Conservation (phyloP, 768 basidiomycete genomes). For the Tricholoma furcatifolium region DNA sequence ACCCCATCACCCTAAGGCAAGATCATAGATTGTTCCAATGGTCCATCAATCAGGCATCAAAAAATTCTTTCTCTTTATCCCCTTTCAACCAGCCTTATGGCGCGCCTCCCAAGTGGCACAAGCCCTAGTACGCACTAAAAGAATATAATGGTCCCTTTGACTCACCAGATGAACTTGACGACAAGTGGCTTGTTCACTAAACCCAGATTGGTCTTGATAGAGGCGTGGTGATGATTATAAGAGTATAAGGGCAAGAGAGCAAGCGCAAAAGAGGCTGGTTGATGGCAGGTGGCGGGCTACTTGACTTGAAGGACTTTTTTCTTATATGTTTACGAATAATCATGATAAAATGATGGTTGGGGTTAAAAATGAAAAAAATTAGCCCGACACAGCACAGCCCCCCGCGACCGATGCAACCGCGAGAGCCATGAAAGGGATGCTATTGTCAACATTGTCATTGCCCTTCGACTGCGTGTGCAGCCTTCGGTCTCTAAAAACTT, state of each 20-base stretch:
- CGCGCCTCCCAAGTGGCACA: neutral
- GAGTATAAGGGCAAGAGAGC: neutral
- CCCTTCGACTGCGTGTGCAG: too few relatives aligned
- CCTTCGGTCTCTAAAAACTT: too few relatives aligned
- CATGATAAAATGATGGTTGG: neutral
- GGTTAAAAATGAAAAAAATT: slow-evolving; percentile 6
- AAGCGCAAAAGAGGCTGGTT: too few relatives aligned
- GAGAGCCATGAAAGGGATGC: too few relatives aligned
- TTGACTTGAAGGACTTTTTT: neutral
- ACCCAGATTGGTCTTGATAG: too few relatives aligned
- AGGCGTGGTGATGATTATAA: too few relatives aligned
- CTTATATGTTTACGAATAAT: neutral
- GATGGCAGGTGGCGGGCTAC: neutral
- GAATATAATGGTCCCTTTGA: slow-evolving; percentile 2
- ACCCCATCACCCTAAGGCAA: neutral
- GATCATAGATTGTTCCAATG: neutral
- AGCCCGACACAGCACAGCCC: slow-evolving; percentile 10
- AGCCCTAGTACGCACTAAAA: neutral
- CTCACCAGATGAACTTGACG: slow-evolving; percentile 3
- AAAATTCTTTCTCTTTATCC: slow-evolving; percentile 3
- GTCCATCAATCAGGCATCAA: slow-evolving; percentile 9
- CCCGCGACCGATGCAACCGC: neutral
- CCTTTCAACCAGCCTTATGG: slow-evolving; percentile 1
- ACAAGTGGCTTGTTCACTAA: too few relatives aligned
- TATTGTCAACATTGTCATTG: too few relatives aligned